These are phyloP conservation scores for Penicillium alfredii DNA, from an alignment of 495 filamentous ascomycete species.

Conservation along the genomic window DNA sequence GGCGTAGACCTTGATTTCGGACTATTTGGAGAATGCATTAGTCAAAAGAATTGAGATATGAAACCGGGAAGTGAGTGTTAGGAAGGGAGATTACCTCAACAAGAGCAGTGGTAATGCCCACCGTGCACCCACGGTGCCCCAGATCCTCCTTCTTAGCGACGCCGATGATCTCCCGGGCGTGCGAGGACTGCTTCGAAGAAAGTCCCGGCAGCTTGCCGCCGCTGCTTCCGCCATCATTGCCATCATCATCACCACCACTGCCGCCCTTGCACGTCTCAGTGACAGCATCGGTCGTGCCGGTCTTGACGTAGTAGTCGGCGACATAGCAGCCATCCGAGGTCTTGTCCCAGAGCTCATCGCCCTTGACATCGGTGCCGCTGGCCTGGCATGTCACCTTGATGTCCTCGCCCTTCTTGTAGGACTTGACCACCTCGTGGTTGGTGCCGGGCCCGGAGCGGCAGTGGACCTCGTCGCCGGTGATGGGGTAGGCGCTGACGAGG, in stretches of 20 bases:
- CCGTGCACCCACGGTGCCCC: constrained; percentile 13
- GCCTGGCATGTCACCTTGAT: constrained; percentile 11
- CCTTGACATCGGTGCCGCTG: constrained; percentile 5
- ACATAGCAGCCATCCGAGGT: constrained; percentile 16
- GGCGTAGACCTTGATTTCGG: constrained; percentile 11
- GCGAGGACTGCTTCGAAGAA: constrained; percentile 11
- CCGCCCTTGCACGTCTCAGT: constrained; percentile 9
- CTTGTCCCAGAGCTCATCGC: constrained; percentile 16
- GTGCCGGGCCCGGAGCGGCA: constrained; percentile 16
- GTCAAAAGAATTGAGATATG: too few relatives aligned
- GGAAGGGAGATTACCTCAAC: constrained; percentile 14
- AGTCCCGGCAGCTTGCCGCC: constrained; percentile 10
- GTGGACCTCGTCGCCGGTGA: constrained; percentile 8
- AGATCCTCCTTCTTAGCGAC: constrained; percentile 12
- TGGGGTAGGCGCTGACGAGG: constrained; percentile 12
- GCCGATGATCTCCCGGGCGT: constrained; percentile 12
- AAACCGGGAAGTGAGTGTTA: too few relatives aligned
- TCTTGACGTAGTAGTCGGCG: constrained; percentile 17
- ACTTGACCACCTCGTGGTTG: constrained; percentile 7
- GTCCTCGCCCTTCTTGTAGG: constrained; percentile 10
- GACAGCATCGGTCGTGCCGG: constrained; percentile 10
- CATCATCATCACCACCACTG: background rate
- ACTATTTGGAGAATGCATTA: constrained; percentile 1
- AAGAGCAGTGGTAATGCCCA: constrained; percentile 16
- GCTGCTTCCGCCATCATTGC: constrained; percentile 2